These are phyloP conservation scores for Pisolithus thermaeus DNA, from an alignment of 1,284 basidiomycete genomes.

Conservation along the genomic window DNA sequence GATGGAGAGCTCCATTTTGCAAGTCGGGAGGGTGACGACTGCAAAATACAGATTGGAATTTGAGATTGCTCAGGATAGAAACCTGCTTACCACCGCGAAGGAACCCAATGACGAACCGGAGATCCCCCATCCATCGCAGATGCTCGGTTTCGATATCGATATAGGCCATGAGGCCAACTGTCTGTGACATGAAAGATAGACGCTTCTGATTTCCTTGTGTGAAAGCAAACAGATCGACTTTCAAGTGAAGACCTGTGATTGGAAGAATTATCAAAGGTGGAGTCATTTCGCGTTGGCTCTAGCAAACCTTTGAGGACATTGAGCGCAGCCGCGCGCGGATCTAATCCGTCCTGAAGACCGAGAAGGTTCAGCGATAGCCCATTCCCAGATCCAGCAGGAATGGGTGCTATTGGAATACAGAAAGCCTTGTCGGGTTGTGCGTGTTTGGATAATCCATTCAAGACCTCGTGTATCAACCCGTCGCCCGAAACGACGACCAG, in stretches of 20 bases:
- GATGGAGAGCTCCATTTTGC: conserved; percentile 65
- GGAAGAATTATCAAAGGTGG: conserved; percentile 21
- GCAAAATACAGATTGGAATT: conserved; percentile 2
- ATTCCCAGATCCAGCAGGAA: conserved; percentile 88
- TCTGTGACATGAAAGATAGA: conserved; percentile 88
- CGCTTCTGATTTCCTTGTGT: conserved; percentile 61
- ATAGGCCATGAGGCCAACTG: conserved; percentile 90
- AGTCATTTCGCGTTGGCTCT: background rate
- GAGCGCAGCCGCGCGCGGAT: conserved; percentile 69
- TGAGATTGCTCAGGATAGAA: background rate
- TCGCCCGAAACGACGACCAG: conserved; percentile 87
- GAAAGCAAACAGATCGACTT: conserved; percentile 79
- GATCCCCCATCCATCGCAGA: conserved; percentile 90
- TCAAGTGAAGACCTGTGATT: conserved; percentile 56
- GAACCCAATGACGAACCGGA: conserved; percentile 82
- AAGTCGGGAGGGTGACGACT: conserved; percentile 66
- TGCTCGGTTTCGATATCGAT: conserved; percentile 85
- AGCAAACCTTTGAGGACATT: conserved; percentile 81
- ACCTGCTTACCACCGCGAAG: conserved; percentile 56
- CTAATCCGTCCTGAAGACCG: conserved; percentile 68
- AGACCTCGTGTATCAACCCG: conserved; percentile 84
- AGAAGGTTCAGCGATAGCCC: conserved; percentile 73
- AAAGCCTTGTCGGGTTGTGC: conserved; percentile 68
- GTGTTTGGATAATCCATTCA: conserved; percentile 86
- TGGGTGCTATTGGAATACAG: conserved; percentile 72